A percentile compares a stretch with the other conserved stretches of the same genome.
Evolutionary conservation across 805 yeast genomes (phyloP).

Genomic region (Saturnispora ahearnii): DNA sequence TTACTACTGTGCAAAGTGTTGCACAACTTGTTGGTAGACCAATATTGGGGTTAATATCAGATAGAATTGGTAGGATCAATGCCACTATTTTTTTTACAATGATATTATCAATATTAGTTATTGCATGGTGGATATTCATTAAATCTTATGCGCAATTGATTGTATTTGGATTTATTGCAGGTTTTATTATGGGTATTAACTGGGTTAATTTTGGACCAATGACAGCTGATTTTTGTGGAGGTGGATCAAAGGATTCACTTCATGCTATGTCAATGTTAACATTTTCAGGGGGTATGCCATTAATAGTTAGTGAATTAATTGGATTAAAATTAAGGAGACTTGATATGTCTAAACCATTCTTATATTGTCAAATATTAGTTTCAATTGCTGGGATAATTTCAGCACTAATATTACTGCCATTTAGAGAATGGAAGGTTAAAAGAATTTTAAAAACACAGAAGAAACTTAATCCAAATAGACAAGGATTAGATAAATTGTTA

Average conservation of each 20-base stretch:
- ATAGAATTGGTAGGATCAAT: constrained; percentile 39
- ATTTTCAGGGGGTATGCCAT: constrained; percentile 25
- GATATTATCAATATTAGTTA: constrained; percentile 31
- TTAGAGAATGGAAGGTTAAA: constrained; percentile 48
- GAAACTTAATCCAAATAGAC: not conserved
- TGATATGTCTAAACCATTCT: constrained; percentile 35
- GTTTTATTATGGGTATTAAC: constrained; percentile 39
- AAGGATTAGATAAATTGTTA: constrained; percentile 1
- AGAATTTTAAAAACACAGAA: constrained; percentile 28
- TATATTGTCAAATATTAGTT: constrained; percentile 53
- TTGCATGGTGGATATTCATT: constrained; percentile 43
- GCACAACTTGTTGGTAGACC: constrained; percentile 47
- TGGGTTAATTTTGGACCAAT: constrained; percentile 31
- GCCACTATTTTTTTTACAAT: constrained; percentile 31
- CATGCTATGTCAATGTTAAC: constrained; percentile 23
- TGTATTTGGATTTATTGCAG: constrained; percentile 36
- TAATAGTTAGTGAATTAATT: constrained; percentile 26
- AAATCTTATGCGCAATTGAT: constrained; percentile 33
- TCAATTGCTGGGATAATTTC: constrained; percentile 38
- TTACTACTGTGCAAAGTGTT: constrained; percentile 39
- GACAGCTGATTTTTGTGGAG: constrained; percentile 28
- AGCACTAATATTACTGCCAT: constrained; percentile 35
- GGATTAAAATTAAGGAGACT: constrained; percentile 24
- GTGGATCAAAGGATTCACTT: constrained; percentile 24
- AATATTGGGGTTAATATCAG: constrained; percentile 37